phyloP scores from a whole-genome alignment of 768 basidiomycete species.

The Exidia glandulosa region DNA sequence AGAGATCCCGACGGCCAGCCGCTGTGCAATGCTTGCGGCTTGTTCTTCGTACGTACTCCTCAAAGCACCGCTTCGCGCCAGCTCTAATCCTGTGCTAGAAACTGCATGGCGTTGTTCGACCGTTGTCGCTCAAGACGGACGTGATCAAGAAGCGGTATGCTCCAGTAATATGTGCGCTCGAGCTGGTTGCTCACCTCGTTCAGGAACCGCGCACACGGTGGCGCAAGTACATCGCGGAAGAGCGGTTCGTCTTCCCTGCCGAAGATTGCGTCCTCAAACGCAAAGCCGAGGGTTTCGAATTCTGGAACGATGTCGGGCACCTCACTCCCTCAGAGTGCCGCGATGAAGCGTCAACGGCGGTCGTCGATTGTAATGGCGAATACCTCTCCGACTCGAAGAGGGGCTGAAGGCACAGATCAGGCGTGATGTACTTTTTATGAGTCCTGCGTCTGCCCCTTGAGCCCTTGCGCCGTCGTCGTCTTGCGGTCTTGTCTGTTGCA shows the following conservation, averaged over 20 bases:
- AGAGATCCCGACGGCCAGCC: conserved; percentile 89
- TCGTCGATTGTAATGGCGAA: conserved; percentile 30
- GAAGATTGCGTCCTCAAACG: conserved; percentile 65
- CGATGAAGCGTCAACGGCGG: conserved; percentile 76
- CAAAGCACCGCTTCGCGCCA: not conserved
- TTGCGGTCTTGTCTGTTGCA: too few relatives aligned
- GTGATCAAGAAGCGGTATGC: conserved; percentile 89
- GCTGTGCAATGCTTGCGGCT: conserved; percentile 84
- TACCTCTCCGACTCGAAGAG: not conserved
- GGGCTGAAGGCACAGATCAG: not conserved
- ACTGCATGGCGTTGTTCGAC: conserved; percentile 90
- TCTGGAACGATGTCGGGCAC: conserved; percentile 3
- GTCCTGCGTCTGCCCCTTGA: too few relatives aligned
- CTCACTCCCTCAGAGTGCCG: conserved; percentile 18
- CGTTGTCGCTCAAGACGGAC: conserved; percentile 91
- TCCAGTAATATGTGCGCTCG: not conserved
- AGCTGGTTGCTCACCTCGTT: conserved; percentile 5
- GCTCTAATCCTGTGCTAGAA: conserved; percentile 40
- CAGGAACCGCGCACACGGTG: conserved; percentile 75
- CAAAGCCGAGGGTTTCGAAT: conserved; percentile 54
- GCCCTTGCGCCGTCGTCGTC: too few relatives aligned
- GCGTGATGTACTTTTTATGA: too few relatives aligned
- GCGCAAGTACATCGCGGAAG: conserved; percentile 59
- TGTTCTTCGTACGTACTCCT: conserved; percentile 68
- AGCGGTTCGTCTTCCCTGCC: conserved; percentile 41